Base-by-base conservation (phyloP, 148 eudicot species). In the Amaranthus cruentus region DNA sequence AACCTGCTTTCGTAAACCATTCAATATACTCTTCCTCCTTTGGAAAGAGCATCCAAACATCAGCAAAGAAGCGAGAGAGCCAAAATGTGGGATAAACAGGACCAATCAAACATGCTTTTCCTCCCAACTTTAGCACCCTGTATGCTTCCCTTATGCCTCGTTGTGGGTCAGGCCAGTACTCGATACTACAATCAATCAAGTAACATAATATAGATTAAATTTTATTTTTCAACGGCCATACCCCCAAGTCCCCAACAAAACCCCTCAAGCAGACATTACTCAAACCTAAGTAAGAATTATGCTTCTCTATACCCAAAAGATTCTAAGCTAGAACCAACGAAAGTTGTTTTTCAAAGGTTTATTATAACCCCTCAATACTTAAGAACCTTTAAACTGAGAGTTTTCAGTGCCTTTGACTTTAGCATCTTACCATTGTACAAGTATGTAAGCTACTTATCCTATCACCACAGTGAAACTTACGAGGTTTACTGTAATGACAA, bases 121-220 rank as follows among this genome's bases (percentile, higher is more conserved):
- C 98, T 66, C 96, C 96, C 42, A 82, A 74, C 73, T 90, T 95
- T 73, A 95, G 47, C 53, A 95, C 98, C 77, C 98, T 88, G 85
- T 95, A 95, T 69, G 98, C 98, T 84, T 95, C 98, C 84, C 74
- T 91, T 83, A 95, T 91, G 75, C 98, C 98, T 63, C 98, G 87
- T 74, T 95, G 98, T 46, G 98, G 98, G 78, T 95, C 98, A 46
- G 98, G 97, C 98, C 98, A 95, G 84, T 95, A 91, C 84, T 95
- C 98, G 38, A 95, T 95, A 71, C 98, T 91, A 83, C 66, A 63
- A 83, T 61, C 47, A 78, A 50, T 62, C 57, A 78, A 70, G 14
- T 44, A 68, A 9, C 13, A 62, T 52, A 11, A 66, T 44, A 71
- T 1, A 75, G 10, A 58, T 80, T 12, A 75, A 68, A 59, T 50